These are phyloP conservation scores for Sporisorium iseilematis-ciliati DNA, from an alignment of 1,284 basidiomycete species.

Conservation along the genomic window DNA sequence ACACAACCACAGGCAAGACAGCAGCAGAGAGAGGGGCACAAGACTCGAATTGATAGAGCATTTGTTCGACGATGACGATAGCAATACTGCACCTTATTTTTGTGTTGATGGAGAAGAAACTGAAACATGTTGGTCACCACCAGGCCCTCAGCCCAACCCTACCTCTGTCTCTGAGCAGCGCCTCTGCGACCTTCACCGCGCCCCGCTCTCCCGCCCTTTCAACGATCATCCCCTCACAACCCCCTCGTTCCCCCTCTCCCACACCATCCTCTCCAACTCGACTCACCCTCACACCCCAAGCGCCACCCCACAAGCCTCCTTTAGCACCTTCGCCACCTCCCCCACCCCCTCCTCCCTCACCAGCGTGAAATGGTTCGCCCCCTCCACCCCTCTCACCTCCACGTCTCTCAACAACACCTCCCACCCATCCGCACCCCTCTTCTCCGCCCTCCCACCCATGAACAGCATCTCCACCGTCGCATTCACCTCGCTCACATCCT, in stretches of 20 bases:
- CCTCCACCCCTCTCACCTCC: conserved; percentile 3
- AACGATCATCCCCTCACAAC: not conserved
- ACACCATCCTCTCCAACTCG: not conserved
- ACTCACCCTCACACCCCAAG: not conserved
- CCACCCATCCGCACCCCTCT: conserved; percentile 41
- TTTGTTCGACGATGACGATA: no score
- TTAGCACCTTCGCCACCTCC: conserved; percentile 11
- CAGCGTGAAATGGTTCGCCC: conserved; percentile 49
- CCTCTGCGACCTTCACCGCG: no score
- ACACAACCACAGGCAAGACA: no score
- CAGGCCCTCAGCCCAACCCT: no score
- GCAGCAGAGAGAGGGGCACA: no score
- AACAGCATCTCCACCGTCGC: conserved; percentile 48
- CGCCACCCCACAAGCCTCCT: conserved; percentile 8
- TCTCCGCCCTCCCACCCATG: not conserved
- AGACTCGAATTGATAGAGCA: no score
- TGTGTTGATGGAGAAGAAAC: no score
- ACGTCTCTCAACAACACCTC: conserved; percentile 14
- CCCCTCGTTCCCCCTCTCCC: not conserved
- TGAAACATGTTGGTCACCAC: no score
- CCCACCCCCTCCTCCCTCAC: conserved; percentile 18
- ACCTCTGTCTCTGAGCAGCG: no score
- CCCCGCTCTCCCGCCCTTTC: not conserved
- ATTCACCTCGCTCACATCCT: conserved; percentile 34
- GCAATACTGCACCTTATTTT: no score